A percentile compares a stretch with the other conserved stretches of the same genome.
These are phyloP conservation scores for Pseudogymnoascus sp. DNA, from an alignment of 2,329 filamentous ascomycete genomes.

Conservation along the genomic window DNA sequence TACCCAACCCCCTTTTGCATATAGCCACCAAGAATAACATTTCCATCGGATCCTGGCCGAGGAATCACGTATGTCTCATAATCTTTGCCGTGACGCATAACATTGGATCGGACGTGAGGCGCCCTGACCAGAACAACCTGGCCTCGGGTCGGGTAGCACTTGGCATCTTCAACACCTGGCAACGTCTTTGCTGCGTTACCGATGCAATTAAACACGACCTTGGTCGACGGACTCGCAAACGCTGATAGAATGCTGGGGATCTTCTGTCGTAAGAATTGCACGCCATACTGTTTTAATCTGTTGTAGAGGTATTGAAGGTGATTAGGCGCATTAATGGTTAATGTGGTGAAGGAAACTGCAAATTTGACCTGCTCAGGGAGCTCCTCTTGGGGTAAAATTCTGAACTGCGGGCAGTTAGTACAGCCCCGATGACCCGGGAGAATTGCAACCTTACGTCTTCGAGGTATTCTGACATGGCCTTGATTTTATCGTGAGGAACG, in stretches of 20 bases:
- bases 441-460: conserved; percentile 29
- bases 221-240: conserved; percentile 14
- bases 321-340: conserved; percentile 33
- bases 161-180: conserved; percentile 17
- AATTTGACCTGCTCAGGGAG: conserved; percentile 30
- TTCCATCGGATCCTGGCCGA: conserved; percentile 31
- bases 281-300: conserved; percentile 26
- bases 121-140: conserved; percentile 28
- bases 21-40: conserved; percentile 34
- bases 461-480: conserved; percentile 34
- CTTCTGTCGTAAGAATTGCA: conserved; percentile 28
- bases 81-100: conserved; percentile 34
- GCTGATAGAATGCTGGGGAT: conserved; percentile 25
- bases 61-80: conserved; percentile 37
- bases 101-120: conserved; percentile 31
- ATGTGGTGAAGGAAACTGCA: conserved; percentile 31
- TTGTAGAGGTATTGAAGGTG: conserved; percentile 30
- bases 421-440: too few species aligned
- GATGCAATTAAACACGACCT: conserved; percentile 15
- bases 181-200: conserved; percentile 13
- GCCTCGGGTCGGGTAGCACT: conserved; percentile 21
- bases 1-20: conserved; percentile 32
- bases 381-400: conserved; percentile 23
- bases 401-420: conserved; percentile 24
- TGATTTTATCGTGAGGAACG: conserved; percentile 34